Evolutionary conservation across 305 asterid species (phyloP).

Genomic region (Fraxinus albicans): DNA sequence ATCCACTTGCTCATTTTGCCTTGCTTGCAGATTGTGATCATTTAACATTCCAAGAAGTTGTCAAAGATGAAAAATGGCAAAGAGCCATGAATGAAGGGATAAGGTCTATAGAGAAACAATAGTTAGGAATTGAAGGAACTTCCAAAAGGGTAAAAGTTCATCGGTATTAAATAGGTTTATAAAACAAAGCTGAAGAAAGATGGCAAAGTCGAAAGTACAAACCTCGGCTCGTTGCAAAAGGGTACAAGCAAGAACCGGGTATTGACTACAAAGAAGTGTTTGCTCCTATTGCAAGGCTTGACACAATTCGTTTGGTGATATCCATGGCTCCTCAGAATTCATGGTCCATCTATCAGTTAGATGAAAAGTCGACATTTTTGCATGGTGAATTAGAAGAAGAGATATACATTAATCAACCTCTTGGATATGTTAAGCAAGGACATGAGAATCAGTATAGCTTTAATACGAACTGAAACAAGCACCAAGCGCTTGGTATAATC

Average conservation of each 20-base stretch:
- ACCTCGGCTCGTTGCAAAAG: background rate
- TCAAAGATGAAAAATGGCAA: background rate
- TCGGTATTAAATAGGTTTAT: background rate
- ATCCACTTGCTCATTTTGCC: background rate
- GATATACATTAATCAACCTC: background rate
- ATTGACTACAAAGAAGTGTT: background rate
- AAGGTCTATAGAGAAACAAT: background rate
- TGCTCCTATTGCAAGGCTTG: background rate
- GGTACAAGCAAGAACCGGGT: background rate
- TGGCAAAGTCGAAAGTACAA: background rate
- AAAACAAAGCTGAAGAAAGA: background rate
- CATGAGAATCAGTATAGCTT: background rate
- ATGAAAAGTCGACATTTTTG: background rate
- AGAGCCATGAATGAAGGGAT: background rate
- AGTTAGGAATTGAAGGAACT: background rate
- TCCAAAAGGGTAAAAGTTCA: background rate
- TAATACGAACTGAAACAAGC: background rate
- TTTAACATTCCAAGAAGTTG: background rate
- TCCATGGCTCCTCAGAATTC: background rate
- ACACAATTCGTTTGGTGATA: background rate
- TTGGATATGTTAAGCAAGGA: background rate
- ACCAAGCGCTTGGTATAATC: background rate
- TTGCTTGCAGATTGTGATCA: background rate
- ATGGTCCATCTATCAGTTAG: background rate
- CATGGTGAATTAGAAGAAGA: background rate